Evolutionary conservation across 352 stramenopile species (phyloP), one percentile per base, ranked within the genome.

Genomic region (Halophytophthora polymorphica): DNA sequence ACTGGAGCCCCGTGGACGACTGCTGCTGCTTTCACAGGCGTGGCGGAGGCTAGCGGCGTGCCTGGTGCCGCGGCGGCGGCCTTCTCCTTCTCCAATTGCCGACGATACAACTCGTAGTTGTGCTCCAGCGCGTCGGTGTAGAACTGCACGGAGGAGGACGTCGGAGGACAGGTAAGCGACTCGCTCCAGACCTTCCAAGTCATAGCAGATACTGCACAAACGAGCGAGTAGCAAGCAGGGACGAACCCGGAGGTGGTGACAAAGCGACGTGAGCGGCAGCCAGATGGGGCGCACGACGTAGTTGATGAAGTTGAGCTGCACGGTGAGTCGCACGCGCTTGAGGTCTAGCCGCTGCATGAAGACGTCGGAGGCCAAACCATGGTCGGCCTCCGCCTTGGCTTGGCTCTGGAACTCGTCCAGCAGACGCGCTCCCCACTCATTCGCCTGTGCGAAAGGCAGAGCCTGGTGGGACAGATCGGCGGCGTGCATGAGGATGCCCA

Each of bases 211-310:
- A 35, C 23, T 45, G 12, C 46, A 33, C 35, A 50, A 38, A 11
- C 2, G 22, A 29, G 3, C 15, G 47, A 59, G 3, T n/a, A 35
- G n/a, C 21, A 3, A 55, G 3, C 21, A 19, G 34, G 19, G 45
- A 61, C 66, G 43, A 52, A 88, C 77, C 17, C 77, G 73, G 19
- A 88, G 56, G 22, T 83, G 62, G 31, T 79, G 69, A 33, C 70
- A 83, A 17, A 88, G 71, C 37, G 70, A 74, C 21, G 66, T 74
- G 13, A 86, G 61, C n/a, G 73, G 72, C 17, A 82, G 59, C 75
- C 77, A 90, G 53, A 93, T 84, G 17, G 83, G 83, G 5, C 77
- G 67, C 17, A 85, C 65, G 19, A 92, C 74, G 60, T 86, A 92
- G 58, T 85, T 83, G 57, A 86, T 82, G 45, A 88, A 83, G 64